phyloP scores from a whole-genome alignment of 306 rosid species.

The Trifolium subterraneum region DNA sequence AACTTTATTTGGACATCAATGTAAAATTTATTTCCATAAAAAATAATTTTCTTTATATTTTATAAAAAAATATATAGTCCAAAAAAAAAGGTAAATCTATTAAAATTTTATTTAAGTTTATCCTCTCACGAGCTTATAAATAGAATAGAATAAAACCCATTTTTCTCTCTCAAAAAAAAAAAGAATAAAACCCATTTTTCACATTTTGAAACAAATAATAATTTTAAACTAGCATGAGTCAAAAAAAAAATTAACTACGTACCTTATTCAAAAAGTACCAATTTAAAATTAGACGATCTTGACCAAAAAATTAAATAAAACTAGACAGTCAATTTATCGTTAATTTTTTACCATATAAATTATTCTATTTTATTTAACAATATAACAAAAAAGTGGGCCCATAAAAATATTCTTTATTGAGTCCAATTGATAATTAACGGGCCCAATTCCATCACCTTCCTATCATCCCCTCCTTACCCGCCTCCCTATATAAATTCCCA shows the following conservation, averaged over 20 bases:
- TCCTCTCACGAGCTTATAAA: background rate
- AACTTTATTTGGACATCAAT: too few species aligned
- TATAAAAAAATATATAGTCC: too few species aligned
- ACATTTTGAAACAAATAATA: background rate
- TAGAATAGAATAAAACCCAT: background rate
- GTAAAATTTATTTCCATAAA: too few species aligned
- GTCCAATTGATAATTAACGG: conserved; percentile 46
- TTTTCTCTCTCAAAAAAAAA: too few species aligned
- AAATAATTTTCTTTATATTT: too few species aligned
- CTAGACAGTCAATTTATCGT: too few species aligned
- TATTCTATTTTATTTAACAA: background rate
- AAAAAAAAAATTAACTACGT: too few species aligned
- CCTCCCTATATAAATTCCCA: conserved; percentile 55
- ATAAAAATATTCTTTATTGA: background rate
- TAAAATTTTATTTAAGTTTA: too few species aligned
- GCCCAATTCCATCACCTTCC: conserved; percentile 38
- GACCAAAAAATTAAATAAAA: too few species aligned
- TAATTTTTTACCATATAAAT: background rate
- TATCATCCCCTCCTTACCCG: background rate
- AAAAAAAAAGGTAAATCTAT: too few species aligned
- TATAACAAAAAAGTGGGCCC: background rate
- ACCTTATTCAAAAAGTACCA: too few species aligned
- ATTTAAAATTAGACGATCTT: too few species aligned
- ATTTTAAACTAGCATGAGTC: background rate
- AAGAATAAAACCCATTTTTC: background rate